Evolutionary conservation across 2,329 filamentous ascomycete genomes (phyloP), one percentile per base, ranked within the genome.

Genomic region (Sporothrix protearum): DNA sequence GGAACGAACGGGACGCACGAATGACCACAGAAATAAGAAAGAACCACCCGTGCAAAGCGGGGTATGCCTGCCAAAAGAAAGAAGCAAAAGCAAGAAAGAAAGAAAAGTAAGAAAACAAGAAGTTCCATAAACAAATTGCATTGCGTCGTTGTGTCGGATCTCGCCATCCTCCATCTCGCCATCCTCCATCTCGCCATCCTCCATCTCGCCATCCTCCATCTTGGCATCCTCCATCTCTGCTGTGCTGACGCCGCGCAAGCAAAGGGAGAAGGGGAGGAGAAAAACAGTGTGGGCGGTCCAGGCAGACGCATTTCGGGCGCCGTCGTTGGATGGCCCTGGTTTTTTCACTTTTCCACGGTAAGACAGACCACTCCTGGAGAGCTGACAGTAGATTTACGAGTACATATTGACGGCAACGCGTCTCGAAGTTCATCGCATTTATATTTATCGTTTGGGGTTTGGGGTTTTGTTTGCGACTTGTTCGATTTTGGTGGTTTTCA

Each of bases 261-360:
- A 28, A 19, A 8, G 33, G 49, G 3, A 22, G 30, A n/a, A n/a
- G n/a, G n/a, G n/a, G n/a, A n/a, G n/a, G n/a, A n/a, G 14, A 19
- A 33, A 42, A 36, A 59, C 25, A 42, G 59, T 39, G 45, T 68
- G 66, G 49, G 16, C 30, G 49, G 14, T 61, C 66, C 57, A 71
- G 71, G 71, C 71, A 71, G 71, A 69, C 57, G 55, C 57, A 71
- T 71, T 71, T 71, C 64, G 70, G 70, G 22, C 51, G 36, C 42
- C 19, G 61, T 64, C 63, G 70, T 66, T 70, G 49, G 66, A 33
- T 55, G 47, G 49, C 33, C 45, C 14, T 53, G 42, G n/a, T n/a
- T 53, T 57, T 45, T 66, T 33, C 33, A 63, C 33, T 25, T 16
- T 64, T n/a, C 1, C 7, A 25, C 25, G 5, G 25, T 59, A 14